Conservation (phyloP, 2,329 filamentous ascomycete species). For the Mycosphaerella sp. region DNA sequence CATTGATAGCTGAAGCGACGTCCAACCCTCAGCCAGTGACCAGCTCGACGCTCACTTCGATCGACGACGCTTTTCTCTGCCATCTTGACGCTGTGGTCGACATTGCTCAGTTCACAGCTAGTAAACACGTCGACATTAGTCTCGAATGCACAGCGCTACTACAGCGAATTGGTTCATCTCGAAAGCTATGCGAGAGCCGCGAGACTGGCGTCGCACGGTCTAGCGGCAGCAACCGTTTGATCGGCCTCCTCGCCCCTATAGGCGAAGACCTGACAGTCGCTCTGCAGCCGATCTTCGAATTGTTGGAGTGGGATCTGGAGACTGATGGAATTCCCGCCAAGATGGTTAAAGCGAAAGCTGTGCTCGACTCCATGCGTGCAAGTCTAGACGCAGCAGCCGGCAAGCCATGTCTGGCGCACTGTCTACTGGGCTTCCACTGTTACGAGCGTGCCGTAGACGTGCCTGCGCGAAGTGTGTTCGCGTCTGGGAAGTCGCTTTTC, state of each 20-base stretch:
- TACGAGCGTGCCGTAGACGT: conserved; percentile 64
- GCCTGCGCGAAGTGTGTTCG: conserved; percentile 63
- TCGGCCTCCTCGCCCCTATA: conserved; percentile 24
- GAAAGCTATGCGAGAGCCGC: conserved; percentile 69
- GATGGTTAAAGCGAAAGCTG: conserved; percentile 66
- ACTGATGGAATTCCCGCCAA: conserved; percentile 65
- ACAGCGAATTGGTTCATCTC: conserved; percentile 78
- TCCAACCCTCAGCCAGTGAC: conserved; percentile 58
- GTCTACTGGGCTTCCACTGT: conserved; percentile 81
- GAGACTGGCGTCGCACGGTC: conserved; percentile 51
- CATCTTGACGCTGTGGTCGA: conserved; percentile 74
- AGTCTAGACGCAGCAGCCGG: conserved; percentile 70
- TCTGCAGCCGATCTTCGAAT: conserved; percentile 73
- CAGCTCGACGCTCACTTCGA: conserved; percentile 73
- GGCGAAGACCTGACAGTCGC: conserved; percentile 66
- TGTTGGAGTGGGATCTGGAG: conserved; percentile 77
- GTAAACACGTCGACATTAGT: conserved; percentile 73
- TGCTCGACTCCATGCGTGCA: conserved; percentile 78
- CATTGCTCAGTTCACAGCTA: conserved; percentile 78
- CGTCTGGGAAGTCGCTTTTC: conserved; percentile 68
- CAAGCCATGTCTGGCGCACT: conserved; percentile 80
- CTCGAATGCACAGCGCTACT: conserved; percentile 75
- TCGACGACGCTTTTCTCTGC: conserved; percentile 84
- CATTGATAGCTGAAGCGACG: conserved; percentile 63
- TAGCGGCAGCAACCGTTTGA: conserved; percentile 26